Conservation (phyloP, 768 basidiomycete genomes). For the Tylopilus balloui region DNA sequence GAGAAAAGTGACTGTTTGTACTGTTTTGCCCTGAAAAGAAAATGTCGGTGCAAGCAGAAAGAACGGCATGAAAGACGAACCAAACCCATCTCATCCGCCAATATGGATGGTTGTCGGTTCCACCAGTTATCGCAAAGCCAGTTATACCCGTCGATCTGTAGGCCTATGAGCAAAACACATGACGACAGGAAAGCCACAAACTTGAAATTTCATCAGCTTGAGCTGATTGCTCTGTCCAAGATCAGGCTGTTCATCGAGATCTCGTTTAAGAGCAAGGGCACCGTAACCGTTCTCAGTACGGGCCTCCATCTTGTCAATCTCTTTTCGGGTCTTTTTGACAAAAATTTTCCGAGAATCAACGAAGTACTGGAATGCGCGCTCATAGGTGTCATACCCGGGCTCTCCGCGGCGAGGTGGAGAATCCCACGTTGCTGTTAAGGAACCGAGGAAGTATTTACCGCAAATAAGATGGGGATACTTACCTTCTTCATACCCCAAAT, state of each 20-base stretch:
- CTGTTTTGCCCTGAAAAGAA: slow-evolving; percentile 71
- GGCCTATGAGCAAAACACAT: slow-evolving; percentile 4
- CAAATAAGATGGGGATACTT: slow-evolving; percentile 18
- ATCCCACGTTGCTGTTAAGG: slow-evolving; percentile 79
- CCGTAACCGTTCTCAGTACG: slow-evolving; percentile 57
- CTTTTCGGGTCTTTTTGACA: slow-evolving; percentile 45
- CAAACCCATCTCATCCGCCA: slow-evolving; percentile 98
- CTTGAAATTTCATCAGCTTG: slow-evolving; percentile 87
- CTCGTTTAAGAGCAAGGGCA: slow-evolving; percentile 39
- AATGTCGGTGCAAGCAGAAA: slow-evolving; percentile 5
- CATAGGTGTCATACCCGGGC: slow-evolving; percentile 57
- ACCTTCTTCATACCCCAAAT: slow-evolving; percentile 92
- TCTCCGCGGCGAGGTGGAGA: slow-evolving; percentile 68
- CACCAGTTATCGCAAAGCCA: slow-evolving; percentile 90
- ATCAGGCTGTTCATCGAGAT: slow-evolving; percentile 48
- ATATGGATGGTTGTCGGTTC: slow-evolving; percentile 76
- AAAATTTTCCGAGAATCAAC: slow-evolving; percentile 56
- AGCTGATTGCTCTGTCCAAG: slow-evolving; percentile 62
- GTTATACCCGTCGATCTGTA: slow-evolving; percentile 72
- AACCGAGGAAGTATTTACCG: not conserved
- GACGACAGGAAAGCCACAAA: slow-evolving; percentile 29
- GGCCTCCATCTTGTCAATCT: slow-evolving; percentile 43
- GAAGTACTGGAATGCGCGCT: slow-evolving; percentile 62
- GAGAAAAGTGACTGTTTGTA: slow-evolving; percentile 84
- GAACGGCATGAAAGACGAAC: slow-evolving; percentile 36